These are phyloP conservation scores for Mortierella sp. DNA, from an alignment of 371 early-diverging fungal genomes.

Conservation along the genomic window DNA sequence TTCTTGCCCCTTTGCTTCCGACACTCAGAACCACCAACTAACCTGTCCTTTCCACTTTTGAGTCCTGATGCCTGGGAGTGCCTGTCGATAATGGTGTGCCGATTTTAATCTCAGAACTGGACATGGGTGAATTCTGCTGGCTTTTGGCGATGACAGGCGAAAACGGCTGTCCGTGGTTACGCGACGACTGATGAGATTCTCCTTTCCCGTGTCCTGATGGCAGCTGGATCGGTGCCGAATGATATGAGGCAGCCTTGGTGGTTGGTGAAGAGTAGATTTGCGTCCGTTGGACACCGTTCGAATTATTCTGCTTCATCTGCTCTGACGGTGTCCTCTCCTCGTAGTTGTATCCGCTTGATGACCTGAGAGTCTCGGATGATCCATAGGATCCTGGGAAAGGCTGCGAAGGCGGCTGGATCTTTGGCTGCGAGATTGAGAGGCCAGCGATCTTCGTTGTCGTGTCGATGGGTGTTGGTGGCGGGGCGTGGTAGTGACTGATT, in stretches of 20 bases:
- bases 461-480: conserved; percentile 19
- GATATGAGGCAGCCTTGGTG: conserved; percentile 27
- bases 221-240: conserved; percentile 42
- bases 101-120: conserved; percentile 31
- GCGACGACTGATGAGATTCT: neutral
- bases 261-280: conserved; percentile 5
- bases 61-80: conserved; percentile 27
- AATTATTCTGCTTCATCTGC: conserved; percentile 18
- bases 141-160: conserved; percentile 13
- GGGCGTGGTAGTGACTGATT: neutral
- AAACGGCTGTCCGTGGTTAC: neutral
- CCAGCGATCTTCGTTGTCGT: conserved; percentile 29
- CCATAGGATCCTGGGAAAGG: conserved; percentile 5
- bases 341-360: conserved; percentile 6
- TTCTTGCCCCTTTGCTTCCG: neutral
- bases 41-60: conserved; percentile 20
- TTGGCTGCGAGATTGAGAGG: conserved; percentile 28
- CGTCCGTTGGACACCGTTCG: conserved; percentile 10
- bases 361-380: conserved; percentile 1
- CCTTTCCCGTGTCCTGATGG: conserved; percentile 24
- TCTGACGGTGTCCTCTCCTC: conserved; percentile 10
- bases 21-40: neutral
- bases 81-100: conserved; percentile 1
- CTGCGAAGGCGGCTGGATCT: conserved; percentile 8
- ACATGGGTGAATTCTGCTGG: conserved; percentile 30